Conservation (phyloP, 306 rosid species). For the Vicia sativa region DNA sequence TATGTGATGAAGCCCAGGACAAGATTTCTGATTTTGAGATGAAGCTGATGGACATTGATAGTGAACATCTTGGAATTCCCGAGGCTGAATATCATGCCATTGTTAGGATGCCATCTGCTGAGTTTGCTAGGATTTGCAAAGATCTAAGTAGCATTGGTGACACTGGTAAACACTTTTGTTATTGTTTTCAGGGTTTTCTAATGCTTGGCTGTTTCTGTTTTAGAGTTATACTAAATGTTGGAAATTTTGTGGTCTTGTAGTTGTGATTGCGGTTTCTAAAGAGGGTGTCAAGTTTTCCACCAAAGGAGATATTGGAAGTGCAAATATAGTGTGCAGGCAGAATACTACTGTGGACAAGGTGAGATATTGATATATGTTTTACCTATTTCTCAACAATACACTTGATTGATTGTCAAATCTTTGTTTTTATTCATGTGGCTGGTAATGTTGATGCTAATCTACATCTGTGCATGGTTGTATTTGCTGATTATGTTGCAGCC, state of each 20-base stretch:
- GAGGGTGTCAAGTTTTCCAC: slow-evolving; percentile 98
- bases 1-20: slow-evolving; percentile 55
- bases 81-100: slow-evolving; percentile 94
- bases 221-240: neutral
- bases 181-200: neutral
- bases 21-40: slow-evolving; percentile 95
- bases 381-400: neutral
- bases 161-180: slow-evolving; percentile 58
- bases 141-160: slow-evolving; percentile 95
- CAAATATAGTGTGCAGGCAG: slow-evolving; percentile 93
- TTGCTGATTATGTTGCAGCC: slow-evolving; percentile 48
- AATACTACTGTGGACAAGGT: slow-evolving; percentile 93
- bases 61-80: slow-evolving; percentile 95
- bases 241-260: slow-evolving; percentile 47
- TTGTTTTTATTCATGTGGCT: neutral
- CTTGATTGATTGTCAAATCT: neutral
- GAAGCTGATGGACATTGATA: slow-evolving; percentile 97
- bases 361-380: slow-evolving; percentile 12
- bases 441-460: neutral
- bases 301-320: slow-evolving; percentile 87
- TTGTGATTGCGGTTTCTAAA: slow-evolving; percentile 88
- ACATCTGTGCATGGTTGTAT: neutral
- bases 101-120: slow-evolving; percentile 90
- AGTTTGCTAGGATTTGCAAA: slow-evolving; percentile 88
- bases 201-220: neutral